Conservation (phyloP, 768 basidiomycete genomes). For the Ramaria sp. region DNA sequence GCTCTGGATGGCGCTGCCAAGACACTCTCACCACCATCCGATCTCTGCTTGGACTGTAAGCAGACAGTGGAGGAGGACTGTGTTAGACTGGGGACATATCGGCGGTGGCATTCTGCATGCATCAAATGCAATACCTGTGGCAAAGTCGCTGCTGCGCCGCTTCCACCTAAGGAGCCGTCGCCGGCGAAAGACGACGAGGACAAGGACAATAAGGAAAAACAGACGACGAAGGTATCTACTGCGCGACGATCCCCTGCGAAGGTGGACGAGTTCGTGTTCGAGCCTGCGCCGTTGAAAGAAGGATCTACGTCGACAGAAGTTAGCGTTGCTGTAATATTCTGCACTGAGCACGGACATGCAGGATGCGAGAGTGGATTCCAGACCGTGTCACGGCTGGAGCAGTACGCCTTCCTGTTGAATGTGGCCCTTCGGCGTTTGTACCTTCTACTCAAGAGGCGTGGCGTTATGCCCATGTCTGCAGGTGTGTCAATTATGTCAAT, state of each 20-base stretch:
- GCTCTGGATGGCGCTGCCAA: not conserved
- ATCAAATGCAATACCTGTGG: slow-evolving; percentile 79
- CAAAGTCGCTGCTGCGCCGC: slow-evolving; percentile 55
- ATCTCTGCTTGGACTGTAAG: slow-evolving; percentile 83
- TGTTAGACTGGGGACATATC: slow-evolving; percentile 88
- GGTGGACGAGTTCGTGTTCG: slow-evolving; percentile 69
- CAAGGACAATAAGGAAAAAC: not conserved
- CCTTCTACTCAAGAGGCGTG: slow-evolving; percentile 75
- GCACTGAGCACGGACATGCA: slow-evolving; percentile 62
- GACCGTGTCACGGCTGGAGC: slow-evolving; percentile 87
- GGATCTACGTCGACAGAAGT: slow-evolving; percentile 44
- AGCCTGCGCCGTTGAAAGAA: slow-evolving; percentile 47
- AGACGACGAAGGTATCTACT: slow-evolving; percentile 47
- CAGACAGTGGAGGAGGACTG: slow-evolving; percentile 97
- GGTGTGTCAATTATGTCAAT: slow-evolving; percentile 32
- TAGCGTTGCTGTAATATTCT: slow-evolving; percentile 42
- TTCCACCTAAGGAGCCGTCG: slow-evolving; percentile 31
- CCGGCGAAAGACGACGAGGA: slow-evolving; percentile 24
- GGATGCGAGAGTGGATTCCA: slow-evolving; percentile 73
- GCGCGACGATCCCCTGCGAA: slow-evolving; percentile 72
- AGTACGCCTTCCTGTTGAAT: slow-evolving; percentile 94
- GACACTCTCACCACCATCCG: slow-evolving; percentile 42
- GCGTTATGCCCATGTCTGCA: slow-evolving; percentile 77
- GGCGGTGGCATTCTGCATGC: slow-evolving; percentile 94
- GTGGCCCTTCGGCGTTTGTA: slow-evolving; percentile 90